Conservation (phyloP, 805 yeast genomes). For the Myxozyma melibiosi region DNA sequence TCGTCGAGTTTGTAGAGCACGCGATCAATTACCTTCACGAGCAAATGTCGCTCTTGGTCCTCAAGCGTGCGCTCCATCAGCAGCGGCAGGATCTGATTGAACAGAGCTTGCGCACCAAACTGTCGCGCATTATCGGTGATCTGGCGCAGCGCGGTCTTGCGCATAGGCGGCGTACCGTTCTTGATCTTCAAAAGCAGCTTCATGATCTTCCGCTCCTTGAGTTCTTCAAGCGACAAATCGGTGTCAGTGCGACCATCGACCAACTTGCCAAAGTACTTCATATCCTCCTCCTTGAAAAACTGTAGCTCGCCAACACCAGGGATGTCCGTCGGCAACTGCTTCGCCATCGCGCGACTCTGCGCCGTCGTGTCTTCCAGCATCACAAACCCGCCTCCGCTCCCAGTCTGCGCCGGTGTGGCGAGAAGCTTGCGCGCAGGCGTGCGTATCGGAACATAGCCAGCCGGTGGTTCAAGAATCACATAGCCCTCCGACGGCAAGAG, state of each 20-base stretch:
- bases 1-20: constrained; percentile 67
- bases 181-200: constrained; percentile 67
- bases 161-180: constrained; percentile 69
- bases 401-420: constrained; percentile 34
- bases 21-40: constrained; percentile 75
- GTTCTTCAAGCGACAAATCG: constrained; percentile 53
- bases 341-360: constrained; percentile 40
- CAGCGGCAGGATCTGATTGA: constrained; percentile 74
- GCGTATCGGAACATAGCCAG: constrained; percentile 46
- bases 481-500: constrained; percentile 58
- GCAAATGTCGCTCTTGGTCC: constrained; percentile 79
- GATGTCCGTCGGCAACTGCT: constrained; percentile 50
- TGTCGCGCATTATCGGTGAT: constrained; percentile 63
- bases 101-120: constrained; percentile 70
- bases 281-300: constrained; percentile 71
- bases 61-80: constrained; percentile 70
- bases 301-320: constrained; percentile 69
- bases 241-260: constrained; percentile 43
- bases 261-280: constrained; percentile 67
- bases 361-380: constrained; percentile 55
- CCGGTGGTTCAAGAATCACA: constrained; percentile 49
- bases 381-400: constrained; percentile 43
- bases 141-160: constrained; percentile 70
- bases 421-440: constrained; percentile 46
- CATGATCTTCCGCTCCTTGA: constrained; percentile 62